Evolutionary conservation across 805 yeast species (phyloP).

Genomic region (Barnettozyma sp.): DNA sequence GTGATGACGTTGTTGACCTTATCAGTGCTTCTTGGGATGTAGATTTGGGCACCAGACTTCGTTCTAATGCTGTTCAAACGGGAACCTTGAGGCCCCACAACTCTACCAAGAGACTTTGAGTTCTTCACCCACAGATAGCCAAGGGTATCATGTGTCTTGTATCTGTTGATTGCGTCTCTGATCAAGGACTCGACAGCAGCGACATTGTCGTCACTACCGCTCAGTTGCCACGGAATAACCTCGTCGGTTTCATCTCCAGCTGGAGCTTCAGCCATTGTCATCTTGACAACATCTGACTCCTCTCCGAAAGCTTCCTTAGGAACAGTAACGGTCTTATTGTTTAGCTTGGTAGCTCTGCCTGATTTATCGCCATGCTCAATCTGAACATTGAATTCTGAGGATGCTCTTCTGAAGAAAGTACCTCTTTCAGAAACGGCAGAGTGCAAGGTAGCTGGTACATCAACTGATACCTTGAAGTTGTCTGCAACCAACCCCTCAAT

Average conservation of each 20-base stretch:
- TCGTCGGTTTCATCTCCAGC: conserved; percentile 25
- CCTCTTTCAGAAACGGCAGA: conserved; percentile 63
- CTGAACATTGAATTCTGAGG: conserved; percentile 45
- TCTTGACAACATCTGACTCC: conserved; percentile 34
- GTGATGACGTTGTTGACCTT: conserved; percentile 45
- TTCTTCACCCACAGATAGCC: conserved; percentile 61
- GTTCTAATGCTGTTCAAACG: conserved; percentile 56
- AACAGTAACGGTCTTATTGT: conserved; percentile 39
- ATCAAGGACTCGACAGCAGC: conserved; percentile 47
- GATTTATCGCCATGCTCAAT: conserved; percentile 50
- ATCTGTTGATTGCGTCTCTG: conserved; percentile 41
- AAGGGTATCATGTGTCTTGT: conserved; percentile 37
- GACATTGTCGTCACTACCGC: conserved; percentile 44
- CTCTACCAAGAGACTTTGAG: conserved; percentile 45
- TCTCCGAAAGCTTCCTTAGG: conserved; percentile 41
- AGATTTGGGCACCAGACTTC: conserved; percentile 49
- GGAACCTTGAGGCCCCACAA: conserved; percentile 75
- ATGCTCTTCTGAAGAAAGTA: conserved; percentile 47
- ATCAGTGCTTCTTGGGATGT: conserved; percentile 56
- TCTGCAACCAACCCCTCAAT: conserved; percentile 56
- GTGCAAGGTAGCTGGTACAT: conserved; percentile 52
- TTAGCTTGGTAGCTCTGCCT: conserved; percentile 44
- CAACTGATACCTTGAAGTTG: conserved; percentile 42
- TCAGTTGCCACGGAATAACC: conserved; percentile 60
- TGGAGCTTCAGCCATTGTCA: conserved; percentile 37